These are phyloP conservation scores for Rhododendron henanense DNA, from an alignment of 148 eudicot species.

Conservation along the genomic window DNA sequence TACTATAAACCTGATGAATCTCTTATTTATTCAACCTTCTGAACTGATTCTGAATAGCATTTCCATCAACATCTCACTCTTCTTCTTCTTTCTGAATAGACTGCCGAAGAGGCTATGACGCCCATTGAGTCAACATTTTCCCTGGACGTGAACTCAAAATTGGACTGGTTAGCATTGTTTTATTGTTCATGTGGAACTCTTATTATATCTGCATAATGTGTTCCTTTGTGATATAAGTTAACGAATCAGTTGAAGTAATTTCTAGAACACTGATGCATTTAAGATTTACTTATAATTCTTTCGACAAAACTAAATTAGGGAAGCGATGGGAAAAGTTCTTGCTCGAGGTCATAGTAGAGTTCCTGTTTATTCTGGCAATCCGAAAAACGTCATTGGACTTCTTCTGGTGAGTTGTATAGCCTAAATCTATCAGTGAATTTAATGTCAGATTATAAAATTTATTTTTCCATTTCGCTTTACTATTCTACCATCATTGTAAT, in stretches of 20 bases:
- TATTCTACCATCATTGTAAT: conserved; percentile 12
- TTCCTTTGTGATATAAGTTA: background rate
- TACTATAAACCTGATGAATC: background rate
- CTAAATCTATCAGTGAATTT: conserved; percentile 1
- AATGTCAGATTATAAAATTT: background rate
- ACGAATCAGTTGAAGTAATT: background rate
- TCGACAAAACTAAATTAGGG: conserved; percentile 45
- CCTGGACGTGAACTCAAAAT: conserved; percentile 83
- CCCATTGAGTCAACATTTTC: conserved; percentile 96
- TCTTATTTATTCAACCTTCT: background rate
- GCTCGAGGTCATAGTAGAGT: conserved; percentile 98
- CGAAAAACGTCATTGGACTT: conserved; percentile 92
- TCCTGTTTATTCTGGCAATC: conserved; percentile 94
- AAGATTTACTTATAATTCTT: background rate
- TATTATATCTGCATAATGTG: conserved; percentile 5
- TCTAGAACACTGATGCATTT: background rate
- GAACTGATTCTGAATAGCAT: background rate
- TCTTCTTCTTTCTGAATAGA: conserved; percentile 39
- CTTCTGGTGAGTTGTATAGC: conserved; percentile 56
- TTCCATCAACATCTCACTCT: background rate
- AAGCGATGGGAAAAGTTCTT: conserved; percentile 94
- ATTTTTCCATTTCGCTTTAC: background rate
- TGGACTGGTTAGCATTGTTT: conserved; percentile 69
- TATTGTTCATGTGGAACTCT: background rate
- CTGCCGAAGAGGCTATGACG: conserved; percentile 99